Conservation (phyloP, 2,329 filamentous ascomycete genomes). For the Cladosporium sp. region DNA sequence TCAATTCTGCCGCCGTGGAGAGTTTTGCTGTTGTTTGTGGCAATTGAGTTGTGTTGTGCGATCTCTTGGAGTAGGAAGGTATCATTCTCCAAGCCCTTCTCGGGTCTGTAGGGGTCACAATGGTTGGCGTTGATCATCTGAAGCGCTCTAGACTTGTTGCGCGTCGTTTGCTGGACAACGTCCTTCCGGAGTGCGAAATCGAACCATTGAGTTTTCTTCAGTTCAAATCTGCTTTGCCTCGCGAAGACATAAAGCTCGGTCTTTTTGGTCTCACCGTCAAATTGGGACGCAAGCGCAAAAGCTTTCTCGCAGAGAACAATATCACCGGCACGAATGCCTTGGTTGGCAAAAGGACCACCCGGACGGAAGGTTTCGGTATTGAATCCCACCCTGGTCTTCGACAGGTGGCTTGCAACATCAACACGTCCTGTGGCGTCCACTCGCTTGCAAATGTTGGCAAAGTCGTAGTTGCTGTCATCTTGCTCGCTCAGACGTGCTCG, state of each 20-base stretch:
- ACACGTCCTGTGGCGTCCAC: too few species aligned
- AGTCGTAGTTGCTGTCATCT: slow-evolving; percentile 15
- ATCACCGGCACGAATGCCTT: slow-evolving; percentile 7
- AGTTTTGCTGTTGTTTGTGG: too few species aligned
- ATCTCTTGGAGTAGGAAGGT: too few species aligned
- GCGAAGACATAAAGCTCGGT: too few species aligned
- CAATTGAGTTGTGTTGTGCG: too few species aligned
- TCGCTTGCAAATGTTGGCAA: slow-evolving; percentile 14
- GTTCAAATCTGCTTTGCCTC: too few species aligned
- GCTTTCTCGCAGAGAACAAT: slow-evolving; percentile 23
- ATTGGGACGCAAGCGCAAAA: slow-evolving; percentile 14
- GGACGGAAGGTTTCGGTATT: neutral
- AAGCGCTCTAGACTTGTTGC: slow-evolving; percentile 1
- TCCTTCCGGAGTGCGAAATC: neutral
- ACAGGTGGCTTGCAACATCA: slow-evolving; percentile 15
- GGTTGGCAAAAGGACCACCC: slow-evolving; percentile 1
- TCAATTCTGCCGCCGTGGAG: too few species aligned
- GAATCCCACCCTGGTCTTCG: neutral
- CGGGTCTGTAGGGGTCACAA: too few species aligned
- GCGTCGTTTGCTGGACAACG: neutral
- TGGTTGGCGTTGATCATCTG: slow-evolving; percentile 12
- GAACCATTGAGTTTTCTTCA: neutral
- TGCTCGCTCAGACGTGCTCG: slow-evolving; percentile 18
- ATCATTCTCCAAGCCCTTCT: too few species aligned
- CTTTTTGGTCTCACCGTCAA: neutral